Evolutionary conservation across 192 early-diverging fungal genomes (phyloP), one percentile per base, ranked within the genome.

Genomic region (Podochytrium sp.): DNA sequence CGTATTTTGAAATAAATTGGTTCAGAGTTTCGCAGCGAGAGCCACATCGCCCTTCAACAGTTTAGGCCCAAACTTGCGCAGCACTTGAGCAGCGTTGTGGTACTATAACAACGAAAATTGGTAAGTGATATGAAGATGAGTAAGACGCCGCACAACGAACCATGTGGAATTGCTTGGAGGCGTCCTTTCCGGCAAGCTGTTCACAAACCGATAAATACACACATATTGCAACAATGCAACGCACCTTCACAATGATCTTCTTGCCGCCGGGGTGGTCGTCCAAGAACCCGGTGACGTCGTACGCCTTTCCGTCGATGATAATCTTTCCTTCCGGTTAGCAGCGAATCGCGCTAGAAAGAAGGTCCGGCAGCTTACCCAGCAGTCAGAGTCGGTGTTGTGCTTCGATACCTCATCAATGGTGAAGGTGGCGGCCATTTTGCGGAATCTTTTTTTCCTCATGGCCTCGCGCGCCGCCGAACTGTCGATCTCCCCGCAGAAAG

Each of bases 161-260:
- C 14, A 86, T 77, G 74, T 88, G 88, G 64, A 92, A 92, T 74
- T 92, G 89, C 79, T 91, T 90, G 34, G 91, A 81, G 23, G 91
- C 92, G 78, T 93, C 91, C 32, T 84, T 81, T 57, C 89, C 90
- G 18, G 88, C 86, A 29, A 85, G 81, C 76, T 89, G 14, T 25
- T 51, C 34, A 10, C 27, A 33, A 33, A 43, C n/a, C 29, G 18
- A 43, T 42, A 39, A 51, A 75, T n/a, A 33, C 47, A 34, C 20
- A 58, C 23, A 71, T 71, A 63, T 62, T 4, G 38, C 6, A 47
- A 7, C 43, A 20, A 23, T 29, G 52, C 23, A 59, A 61, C 59
- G 16, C 32, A 73, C 71, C 64, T 76, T 89, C n/a, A 91, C 71
- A 29, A 91, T 79, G 52, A 92, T 82, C 79, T 92, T 91, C 76